Conservation (phyloP, 371 early-diverging fungal genomes). For the Syncephalastrum contaminatum region DNA sequence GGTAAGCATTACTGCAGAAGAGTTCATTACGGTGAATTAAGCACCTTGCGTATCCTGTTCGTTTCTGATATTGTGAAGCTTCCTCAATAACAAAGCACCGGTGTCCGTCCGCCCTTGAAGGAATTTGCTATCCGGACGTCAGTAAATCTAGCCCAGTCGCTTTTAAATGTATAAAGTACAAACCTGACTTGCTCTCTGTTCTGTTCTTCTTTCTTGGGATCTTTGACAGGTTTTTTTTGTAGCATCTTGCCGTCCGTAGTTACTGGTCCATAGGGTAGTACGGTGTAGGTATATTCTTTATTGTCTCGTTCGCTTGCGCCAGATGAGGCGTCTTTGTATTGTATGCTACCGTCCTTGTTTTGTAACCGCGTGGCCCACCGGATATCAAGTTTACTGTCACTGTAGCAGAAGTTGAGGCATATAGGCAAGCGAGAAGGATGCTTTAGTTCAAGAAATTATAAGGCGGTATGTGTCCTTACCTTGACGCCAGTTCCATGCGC, state of each 20-base stretch:
- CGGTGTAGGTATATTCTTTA: slow-evolving; percentile 28
- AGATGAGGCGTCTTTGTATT: no score
- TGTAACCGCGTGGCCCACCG: slow-evolving; percentile 24
- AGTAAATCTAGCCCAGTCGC: no score
- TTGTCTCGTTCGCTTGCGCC: neutral
- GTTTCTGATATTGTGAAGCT: slow-evolving; percentile 35
- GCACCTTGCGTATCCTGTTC: slow-evolving; percentile 4
- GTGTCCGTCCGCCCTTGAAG: slow-evolving; percentile 34
- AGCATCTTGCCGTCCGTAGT: slow-evolving; percentile 22
- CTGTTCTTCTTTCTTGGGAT: slow-evolving; percentile 10
- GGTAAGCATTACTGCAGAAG: no score
- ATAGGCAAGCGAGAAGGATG: neutral
- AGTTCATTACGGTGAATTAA: no score
- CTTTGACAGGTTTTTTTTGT: slow-evolving; percentile 1
- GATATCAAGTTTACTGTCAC: slow-evolving; percentile 34
- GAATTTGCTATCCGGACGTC: slow-evolving; percentile 24
- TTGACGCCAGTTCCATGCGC: slow-evolving; percentile 47
- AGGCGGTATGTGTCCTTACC: slow-evolving; percentile 17
- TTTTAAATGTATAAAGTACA: neutral
- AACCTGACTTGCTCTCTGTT: slow-evolving; percentile 8
- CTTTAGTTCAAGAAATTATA: neutral
- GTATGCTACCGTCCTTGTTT: no score
- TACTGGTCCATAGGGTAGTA: slow-evolving; percentile 24
- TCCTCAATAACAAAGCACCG: slow-evolving; percentile 43
- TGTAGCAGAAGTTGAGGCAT: neutral